Conservation (phyloP, 2,329 filamentous ascomycete species). For the Aspergillus carbonarius region DNA sequence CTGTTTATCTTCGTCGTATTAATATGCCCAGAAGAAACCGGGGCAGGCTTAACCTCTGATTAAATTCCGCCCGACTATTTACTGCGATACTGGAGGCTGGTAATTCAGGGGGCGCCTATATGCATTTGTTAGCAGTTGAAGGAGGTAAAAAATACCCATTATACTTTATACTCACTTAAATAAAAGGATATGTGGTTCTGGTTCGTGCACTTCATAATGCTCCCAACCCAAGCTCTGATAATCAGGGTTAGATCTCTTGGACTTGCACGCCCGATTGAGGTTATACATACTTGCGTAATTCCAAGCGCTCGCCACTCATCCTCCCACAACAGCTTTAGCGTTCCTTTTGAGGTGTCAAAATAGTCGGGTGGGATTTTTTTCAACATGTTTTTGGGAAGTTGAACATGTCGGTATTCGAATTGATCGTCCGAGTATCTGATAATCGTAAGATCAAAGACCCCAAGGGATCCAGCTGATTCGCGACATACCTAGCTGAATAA, state of each 20-base stretch:
- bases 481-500: conserved; percentile 79
- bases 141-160: conserved; percentile 20
- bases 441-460: conserved; percentile 14
- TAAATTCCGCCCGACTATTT: conserved; percentile 10
- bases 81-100: conserved; percentile 60
- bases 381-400: conserved; percentile 96
- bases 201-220: conserved; percentile 98
- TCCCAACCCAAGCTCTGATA: conserved; percentile 93
- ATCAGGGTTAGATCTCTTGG: conserved; percentile 5
- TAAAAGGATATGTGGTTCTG: conserved; percentile 94
- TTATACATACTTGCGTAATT: conserved; percentile 78
- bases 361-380: conserved; percentile 95
- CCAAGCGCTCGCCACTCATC: conserved; percentile 97
- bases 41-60: conserved; percentile 2
- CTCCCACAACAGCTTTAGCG: conserved; percentile 94
- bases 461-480: conserved; percentile 5
- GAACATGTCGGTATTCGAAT: conserved; percentile 96
- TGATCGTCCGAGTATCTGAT: conserved; percentile 88
- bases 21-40: background rate
- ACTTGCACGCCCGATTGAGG: background rate
- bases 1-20: background rate
- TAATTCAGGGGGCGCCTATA: conserved; percentile 79
- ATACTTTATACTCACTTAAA: conserved; percentile 94
- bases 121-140: conserved; percentile 22
- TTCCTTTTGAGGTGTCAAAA: conserved; percentile 84